Evolutionary conservation across 2,329 filamentous ascomycete species (phyloP), one percentile per base, ranked within the genome.

Genomic region (Hortaea werneckii): DNA sequence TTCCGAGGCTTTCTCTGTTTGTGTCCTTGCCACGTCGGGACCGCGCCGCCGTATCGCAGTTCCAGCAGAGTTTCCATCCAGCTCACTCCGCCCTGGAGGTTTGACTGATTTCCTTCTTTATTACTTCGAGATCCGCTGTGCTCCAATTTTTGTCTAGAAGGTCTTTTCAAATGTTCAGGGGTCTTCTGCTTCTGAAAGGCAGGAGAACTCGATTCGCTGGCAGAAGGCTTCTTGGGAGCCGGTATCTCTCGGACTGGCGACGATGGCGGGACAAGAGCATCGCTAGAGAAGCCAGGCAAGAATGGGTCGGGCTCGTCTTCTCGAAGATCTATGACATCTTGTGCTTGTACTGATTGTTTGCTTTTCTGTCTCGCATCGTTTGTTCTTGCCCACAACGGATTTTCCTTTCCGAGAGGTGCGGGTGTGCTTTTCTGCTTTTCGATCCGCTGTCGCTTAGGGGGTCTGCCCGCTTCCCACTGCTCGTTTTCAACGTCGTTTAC

Each of bases 381-480:
- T 6, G 58, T 59, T 30, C 54, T 58, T 32, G 60, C 47, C 54
- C 50, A 54, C 7, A 56, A 38, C 4, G 56, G 56, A n/a, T 51
- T 11, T 28, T 51, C 46, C 27, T 54, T 55, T 20, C 43, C 53
- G 26, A 38, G 28, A 27, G 35, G 46, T 1, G 49, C 20, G 3
- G 46, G 20, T 27, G 43, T 48, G 2, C 44, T 34, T 11, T 52
- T 32, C 32, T 41, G 38, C 30, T 39, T 44, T 12, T 49, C 48
- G 20, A 57, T 58, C 49, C 65, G 68, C 41, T 62, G 62, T 43
- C 69, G 59, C 49, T 73, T 73, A 4, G 62, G 49, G 1, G 63
- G 54, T 42, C 65, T 56, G 29, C 62, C 65, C 10, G 57, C 55
- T 5, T 58, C 57, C 53, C 59, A 60, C 4, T 50, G 52, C 37